Evolutionary conservation across 768 basidiomycete genomes (phyloP), one percentile per base, ranked within the genome.

Genomic region (Butyriboletus loyo): DNA sequence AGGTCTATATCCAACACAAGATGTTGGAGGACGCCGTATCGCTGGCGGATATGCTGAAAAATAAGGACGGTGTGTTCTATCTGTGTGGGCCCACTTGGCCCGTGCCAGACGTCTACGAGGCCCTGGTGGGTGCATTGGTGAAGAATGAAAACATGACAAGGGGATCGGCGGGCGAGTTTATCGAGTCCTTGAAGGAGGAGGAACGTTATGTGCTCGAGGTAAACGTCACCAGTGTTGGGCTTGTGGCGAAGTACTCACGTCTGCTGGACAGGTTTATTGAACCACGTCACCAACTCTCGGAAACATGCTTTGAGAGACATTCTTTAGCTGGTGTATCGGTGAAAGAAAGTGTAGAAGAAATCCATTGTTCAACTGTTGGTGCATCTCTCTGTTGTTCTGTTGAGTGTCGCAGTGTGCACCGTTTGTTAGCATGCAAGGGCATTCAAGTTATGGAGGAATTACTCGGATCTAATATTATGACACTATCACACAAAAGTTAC

Each of bases 41-140:
- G 28, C 80, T 99, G 24, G 86, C 85, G 40, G 72, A 80, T 56
- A 85, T 91, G 82, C 72, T 98, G 50, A 75, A 85, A 61, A 76
- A 84, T 51, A 80, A 85, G 55, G 63, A 80, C 37, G 93, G 92
- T 30, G 89, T 85, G 42, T 99, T 99, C 75, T 98, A 98, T 72
- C 77, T 99, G 40, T 98, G 97, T 68, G 96, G 96, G 25, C 97
- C 96, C 34, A 98, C 96, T 25, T 97, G 95, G 96, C 97, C 97
- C n/a, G 96, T 98, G 21, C 94, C 97, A 2, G 97, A 98, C 64
- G 93, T 99, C 6, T 96, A 90, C 63, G 88, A 96, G 70, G 91
- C 97, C 0, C 77, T 99, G 44, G 86, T 95, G 21, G 83, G 83
- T 19, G 89, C 92, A 3, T 74, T 98, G 56, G 80, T 79, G 25